Evolutionary conservation across 2,329 filamentous ascomycete genomes (phyloP).

Genomic region (Microcyclospora pomicola): DNA sequence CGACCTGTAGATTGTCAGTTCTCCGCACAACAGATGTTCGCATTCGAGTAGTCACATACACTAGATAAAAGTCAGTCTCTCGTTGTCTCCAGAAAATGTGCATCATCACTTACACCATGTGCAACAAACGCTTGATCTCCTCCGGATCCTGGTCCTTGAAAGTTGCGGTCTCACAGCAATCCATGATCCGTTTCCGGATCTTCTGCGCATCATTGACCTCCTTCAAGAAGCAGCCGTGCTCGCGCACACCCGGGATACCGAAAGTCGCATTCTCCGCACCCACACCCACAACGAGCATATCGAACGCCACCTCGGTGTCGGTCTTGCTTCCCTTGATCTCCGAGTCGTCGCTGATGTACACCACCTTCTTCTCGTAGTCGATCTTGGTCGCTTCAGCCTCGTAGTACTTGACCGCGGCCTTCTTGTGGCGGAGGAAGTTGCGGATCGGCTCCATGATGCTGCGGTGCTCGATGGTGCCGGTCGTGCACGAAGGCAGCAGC

Average conservation of each 20-base stretch:
- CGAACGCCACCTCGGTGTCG: slow-evolving; percentile 84
- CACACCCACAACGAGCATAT: slow-evolving; percentile 95
- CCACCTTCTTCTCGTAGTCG: slow-evolving; percentile 76
- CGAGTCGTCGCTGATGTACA: slow-evolving; percentile 83
- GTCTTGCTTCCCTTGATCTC: slow-evolving; percentile 74
- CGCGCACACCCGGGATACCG: slow-evolving; percentile 83
- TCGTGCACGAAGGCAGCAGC: slow-evolving; percentile 91
- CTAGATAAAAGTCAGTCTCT: no score
- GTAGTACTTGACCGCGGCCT: slow-evolving; percentile 86
- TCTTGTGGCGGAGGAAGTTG: slow-evolving; percentile 90
- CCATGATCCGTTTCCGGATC: slow-evolving; percentile 98
- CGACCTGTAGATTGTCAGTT: slow-evolving; percentile 29
- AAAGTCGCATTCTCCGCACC: slow-evolving; percentile 98
- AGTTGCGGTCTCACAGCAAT: slow-evolving; percentile 94
- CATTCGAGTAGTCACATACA: no score
- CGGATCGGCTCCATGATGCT: slow-evolving; percentile 99
- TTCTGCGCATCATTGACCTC: slow-evolving; percentile 92
- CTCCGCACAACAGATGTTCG: no score
- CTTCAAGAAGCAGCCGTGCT: slow-evolving; percentile 96
- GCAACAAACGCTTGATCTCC: slow-evolving; percentile 83
- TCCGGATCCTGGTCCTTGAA: slow-evolving; percentile 90
- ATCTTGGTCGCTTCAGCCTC: slow-evolving; percentile 95
- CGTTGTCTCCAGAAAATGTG: no score
- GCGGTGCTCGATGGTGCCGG: slow-evolving; percentile 91
- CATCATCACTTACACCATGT: slow-evolving; percentile 55